Evolutionary conservation across 2,329 filamentous ascomycete species (phyloP), one percentile per base, ranked within the genome.

Genomic region (Tolypocladium paradoxum): DNA sequence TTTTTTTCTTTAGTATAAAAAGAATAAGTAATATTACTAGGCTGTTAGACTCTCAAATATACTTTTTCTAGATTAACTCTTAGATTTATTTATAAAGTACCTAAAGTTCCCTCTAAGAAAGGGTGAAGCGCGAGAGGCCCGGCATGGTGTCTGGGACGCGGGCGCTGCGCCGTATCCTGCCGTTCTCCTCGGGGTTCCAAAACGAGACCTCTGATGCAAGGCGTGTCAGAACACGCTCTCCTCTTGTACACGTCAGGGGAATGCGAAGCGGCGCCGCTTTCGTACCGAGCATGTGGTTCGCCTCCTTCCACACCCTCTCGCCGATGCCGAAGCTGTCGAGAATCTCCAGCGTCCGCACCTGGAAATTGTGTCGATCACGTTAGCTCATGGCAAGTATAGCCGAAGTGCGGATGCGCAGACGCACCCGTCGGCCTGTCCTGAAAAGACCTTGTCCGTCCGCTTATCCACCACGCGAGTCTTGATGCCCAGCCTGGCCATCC

Each of bases 301-400:
- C 76, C 59, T 88, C 84, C 48, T 82, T 82, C 78, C 81, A 82
- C 1, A 76, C 78, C 5, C 77, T 70, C 57, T 88, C 78, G 2
- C 73, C 82, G 54, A 90, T 79, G 0, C 81, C 85, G 58, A 90
- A 85, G 49, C 79, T 82, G 59, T 90, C 83, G 53, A 89, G 80
- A n/a, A 89, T 86, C 65, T 90, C 83, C 2, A 88, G 71, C 0
- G 82, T 86, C 4, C 84, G 79, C 55, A 76, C 78, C 68, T 87
- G 81, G 2, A 85, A 65, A 6, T 63, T 65, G 20, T 45, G 14
- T 20, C 24, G 20, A 37, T 49, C 29, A 40, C 1, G 49, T 35
- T 9, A 53, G 51, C 6, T 11, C 38, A 18, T 43, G 48, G 34
- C 50, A 29, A n/a, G 24, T 12, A 27, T 18, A n/a, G 16, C 18